phyloP scores from a whole-genome alignment of 164 flowering plant species.

The Liquidambar formosana region DNA sequence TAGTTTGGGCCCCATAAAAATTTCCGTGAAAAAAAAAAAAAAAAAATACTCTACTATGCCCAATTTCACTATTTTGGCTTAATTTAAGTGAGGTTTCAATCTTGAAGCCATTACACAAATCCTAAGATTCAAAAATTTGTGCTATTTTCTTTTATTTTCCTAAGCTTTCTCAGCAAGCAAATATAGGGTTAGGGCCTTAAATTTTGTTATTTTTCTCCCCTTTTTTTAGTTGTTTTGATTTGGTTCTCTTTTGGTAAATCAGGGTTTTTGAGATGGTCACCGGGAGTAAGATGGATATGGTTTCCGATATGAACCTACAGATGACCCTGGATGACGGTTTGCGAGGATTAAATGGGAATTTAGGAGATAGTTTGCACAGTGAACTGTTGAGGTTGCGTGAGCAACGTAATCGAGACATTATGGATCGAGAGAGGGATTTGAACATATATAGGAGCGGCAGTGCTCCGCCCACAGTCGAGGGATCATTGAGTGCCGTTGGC shows the following conservation, averaged over 20 bases:
- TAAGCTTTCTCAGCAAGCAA: background rate
- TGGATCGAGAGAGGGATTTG: conserved; percentile 50
- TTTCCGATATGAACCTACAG: conserved; percentile 26
- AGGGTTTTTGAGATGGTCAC: conserved; percentile 44
- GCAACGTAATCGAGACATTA: conserved; percentile 26
- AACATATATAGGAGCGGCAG: conserved; percentile 78
- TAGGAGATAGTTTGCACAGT: conserved; percentile 47
- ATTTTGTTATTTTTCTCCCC: too few species aligned
- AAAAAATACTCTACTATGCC: too few species aligned
- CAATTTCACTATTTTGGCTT: background rate
- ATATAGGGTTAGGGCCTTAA: too few species aligned
- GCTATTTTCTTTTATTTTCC: background rate
- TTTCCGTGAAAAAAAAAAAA: too few species aligned
- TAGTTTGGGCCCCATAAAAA: background rate
- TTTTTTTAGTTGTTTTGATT: background rate
- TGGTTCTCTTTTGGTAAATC: background rate
- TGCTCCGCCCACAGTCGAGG: conserved; percentile 93
- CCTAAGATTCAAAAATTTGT: too few species aligned
- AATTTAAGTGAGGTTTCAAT: background rate
- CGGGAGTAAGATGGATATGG: conserved; percentile 39
- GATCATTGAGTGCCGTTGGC: conserved; percentile 64
- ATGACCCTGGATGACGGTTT: conserved; percentile 18
- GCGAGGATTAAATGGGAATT: conserved; percentile 34
- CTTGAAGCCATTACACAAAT: background rate
- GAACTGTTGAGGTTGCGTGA: conserved; percentile 53